Base-by-base conservation (phyloP, 257 asterid species). In the Jacaranda mimosifolia region DNA sequence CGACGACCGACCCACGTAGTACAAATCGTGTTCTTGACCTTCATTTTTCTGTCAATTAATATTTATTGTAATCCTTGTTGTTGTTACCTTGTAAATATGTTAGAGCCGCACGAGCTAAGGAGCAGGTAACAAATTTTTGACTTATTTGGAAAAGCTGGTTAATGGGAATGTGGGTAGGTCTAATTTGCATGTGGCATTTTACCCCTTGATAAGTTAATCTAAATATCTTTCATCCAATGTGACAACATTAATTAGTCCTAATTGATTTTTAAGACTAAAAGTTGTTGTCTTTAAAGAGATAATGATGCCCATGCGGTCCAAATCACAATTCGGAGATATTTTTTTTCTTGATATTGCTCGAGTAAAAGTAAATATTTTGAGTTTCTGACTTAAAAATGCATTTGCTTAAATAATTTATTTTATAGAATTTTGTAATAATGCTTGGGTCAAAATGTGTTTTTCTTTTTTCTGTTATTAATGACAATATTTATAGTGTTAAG, bases 81-180 rank as follows among this genome's bases (percentile, higher is more conserved):
- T n/a, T n/a, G n/a, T n/a, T n/a, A n/a, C n/a, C 17, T 55, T 18
- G 6, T 15, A 15, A 15, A 26, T 52, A 17, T 26, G 36, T 76
- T 9, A 5, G 45, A 45, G 40, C 46, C 59, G 64, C 68, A 72
- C 63, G 74, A 75, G 64, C 51, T 26, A 42, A 59, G 69, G 14
- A 40, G 73, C 49, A 56, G 73, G 71, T 73, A 40, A 17, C 43
- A 39, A 42, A 1, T 68, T 26, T 57, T 77, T 82, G 80, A 82
- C 85, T 82, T 73, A 46, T 73, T 65, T 51, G 56, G 73, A 56
- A 74, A 62, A 65, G 75, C 63, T 79, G 74, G 64, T 58, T 42
- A 52, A 42, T 45, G 35, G 14, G 14, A 72, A 48, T 56, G 63
- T 43, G 63, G 69, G 53, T 40, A 19, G 57, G 63, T 43, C 15